Evolutionary conservation across 345 rosid genomes (phyloP).

Genomic region (Murraya koenigii): DNA sequence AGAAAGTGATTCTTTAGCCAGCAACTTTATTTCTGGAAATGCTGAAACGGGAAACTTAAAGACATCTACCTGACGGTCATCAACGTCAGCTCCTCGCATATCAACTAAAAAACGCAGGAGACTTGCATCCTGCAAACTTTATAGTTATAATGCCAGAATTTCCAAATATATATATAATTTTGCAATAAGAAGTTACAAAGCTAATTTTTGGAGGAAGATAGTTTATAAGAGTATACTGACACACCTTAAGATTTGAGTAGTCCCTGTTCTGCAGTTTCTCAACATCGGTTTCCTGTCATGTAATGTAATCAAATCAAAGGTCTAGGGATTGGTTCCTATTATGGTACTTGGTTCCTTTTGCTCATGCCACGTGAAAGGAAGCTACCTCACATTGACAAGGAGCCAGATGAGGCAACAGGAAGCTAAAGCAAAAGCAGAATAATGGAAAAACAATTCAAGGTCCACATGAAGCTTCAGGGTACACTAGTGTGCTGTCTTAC

Average conservation of each 20-base stretch:
- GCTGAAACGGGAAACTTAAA: neutral
- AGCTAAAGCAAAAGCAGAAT: neutral
- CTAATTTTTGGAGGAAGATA: neutral
- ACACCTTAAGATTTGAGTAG: conserved; percentile 75
- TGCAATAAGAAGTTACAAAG: neutral
- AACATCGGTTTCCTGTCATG: conserved; percentile 78
- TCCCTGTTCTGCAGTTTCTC: conserved; percentile 90
- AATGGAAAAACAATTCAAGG: neutral
- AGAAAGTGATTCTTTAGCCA: neutral
- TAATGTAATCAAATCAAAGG: conserved; percentile 17
- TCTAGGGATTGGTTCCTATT: neutral
- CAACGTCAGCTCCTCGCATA: conserved; percentile 90
- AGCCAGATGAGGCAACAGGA: neutral
- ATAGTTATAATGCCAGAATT: conserved; percentile 20
- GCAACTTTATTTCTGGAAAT: neutral
- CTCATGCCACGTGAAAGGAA: neutral
- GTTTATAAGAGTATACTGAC: conserved; percentile 6
- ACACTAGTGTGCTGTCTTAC: neutral
- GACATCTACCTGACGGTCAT: conserved; percentile 70
- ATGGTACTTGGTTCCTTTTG: neutral
- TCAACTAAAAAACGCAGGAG: conserved; percentile 88
- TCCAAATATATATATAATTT: neutral
- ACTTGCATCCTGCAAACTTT: conserved; percentile 77
- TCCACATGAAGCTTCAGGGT: neutral
- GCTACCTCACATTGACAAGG: neutral